Evolutionary conservation across 192 early-diverging fungal species (phyloP).

Genomic region (Jimgerdemannia lactiflua): DNA sequence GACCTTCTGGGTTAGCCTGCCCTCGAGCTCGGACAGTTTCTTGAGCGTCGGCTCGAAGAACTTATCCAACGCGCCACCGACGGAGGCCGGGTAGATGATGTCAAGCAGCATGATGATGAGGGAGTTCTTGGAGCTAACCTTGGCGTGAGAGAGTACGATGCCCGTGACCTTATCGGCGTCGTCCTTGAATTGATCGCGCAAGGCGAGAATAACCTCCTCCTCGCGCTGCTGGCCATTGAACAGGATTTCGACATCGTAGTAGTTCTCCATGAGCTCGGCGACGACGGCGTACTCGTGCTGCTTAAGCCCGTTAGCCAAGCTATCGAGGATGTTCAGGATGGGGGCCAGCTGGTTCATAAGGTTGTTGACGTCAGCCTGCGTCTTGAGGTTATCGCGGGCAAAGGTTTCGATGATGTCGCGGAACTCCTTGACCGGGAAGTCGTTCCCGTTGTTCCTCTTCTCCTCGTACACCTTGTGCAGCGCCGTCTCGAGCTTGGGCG

Average conservation of each 20-base stretch:
- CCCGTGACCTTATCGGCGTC: slow-evolving; percentile 68
- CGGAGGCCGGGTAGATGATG: slow-evolving; percentile 63
- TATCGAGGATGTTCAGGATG: slow-evolving; percentile 59
- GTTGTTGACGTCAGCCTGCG: slow-evolving; percentile 61
- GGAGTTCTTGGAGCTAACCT: slow-evolving; percentile 75
- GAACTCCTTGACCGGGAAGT: slow-evolving; percentile 74
- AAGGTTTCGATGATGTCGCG: slow-evolving; percentile 58
- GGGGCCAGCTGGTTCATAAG: slow-evolving; percentile 66
- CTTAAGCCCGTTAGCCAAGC: slow-evolving; percentile 73
- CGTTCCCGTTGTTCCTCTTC: slow-evolving; percentile 31
- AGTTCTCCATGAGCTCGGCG: slow-evolving; percentile 76
- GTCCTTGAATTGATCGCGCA: slow-evolving; percentile 86
- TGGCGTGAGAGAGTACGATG: slow-evolving; percentile 81
- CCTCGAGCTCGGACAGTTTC: slow-evolving; percentile 72
- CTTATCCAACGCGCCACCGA: slow-evolving; percentile 63
- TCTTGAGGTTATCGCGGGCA: slow-evolving; percentile 40
- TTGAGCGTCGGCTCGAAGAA: slow-evolving; percentile 77
- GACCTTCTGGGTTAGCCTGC: slow-evolving; percentile 79
- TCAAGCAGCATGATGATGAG: slow-evolving; percentile 79
- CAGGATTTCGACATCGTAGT: slow-evolving; percentile 80
- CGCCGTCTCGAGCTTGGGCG: slow-evolving; percentile 58
- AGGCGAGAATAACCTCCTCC: slow-evolving; percentile 79
- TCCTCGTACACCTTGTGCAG: slow-evolving; percentile 49
- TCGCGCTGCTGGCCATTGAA: slow-evolving; percentile 72
- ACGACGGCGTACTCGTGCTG: slow-evolving; percentile 73